phyloP scores from a whole-genome alignment of 2,329 filamentous ascomycete species.

The Emydomyces testavorans region DNA sequence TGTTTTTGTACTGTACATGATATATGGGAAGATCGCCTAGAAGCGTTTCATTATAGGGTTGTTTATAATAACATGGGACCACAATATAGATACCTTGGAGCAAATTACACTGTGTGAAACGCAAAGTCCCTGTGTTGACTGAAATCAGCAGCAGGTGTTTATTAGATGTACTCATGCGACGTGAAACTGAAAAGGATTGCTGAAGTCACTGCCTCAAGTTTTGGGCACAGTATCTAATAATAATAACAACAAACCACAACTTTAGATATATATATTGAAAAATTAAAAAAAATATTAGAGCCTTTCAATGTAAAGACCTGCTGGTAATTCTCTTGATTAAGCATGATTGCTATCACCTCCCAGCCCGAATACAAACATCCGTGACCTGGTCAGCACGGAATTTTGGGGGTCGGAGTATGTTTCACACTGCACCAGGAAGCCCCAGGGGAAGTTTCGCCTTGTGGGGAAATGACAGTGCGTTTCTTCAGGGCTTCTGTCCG shows the following conservation, averaged over 20 bases:
- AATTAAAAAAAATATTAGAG: no score
- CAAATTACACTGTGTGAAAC: not conserved
- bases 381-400: not conserved
- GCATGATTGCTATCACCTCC: not conserved
- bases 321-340: no score
- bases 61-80: not conserved
- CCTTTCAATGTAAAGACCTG: no score
- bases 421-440: not conserved
- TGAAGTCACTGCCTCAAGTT: no score
- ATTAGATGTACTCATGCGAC: not conserved
- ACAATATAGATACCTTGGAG: not conserved
- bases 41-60: slow-evolving; percentile 5
- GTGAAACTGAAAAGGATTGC: no score
- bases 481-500: not conserved
- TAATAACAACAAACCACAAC: no score
- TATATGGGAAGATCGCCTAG: not conserved
- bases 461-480: not conserved
- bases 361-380: slow-evolving; percentile 1
- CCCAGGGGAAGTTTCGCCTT: not conserved
- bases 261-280: no score
- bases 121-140: not conserved
- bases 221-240: no score
- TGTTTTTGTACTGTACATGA: slow-evolving; percentile 7
- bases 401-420: slow-evolving; percentile 1
- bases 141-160: not conserved